phyloP scores from a whole-genome alignment of 2,329 filamentous ascomycete species.

The Fusarium heterosporum region DNA sequence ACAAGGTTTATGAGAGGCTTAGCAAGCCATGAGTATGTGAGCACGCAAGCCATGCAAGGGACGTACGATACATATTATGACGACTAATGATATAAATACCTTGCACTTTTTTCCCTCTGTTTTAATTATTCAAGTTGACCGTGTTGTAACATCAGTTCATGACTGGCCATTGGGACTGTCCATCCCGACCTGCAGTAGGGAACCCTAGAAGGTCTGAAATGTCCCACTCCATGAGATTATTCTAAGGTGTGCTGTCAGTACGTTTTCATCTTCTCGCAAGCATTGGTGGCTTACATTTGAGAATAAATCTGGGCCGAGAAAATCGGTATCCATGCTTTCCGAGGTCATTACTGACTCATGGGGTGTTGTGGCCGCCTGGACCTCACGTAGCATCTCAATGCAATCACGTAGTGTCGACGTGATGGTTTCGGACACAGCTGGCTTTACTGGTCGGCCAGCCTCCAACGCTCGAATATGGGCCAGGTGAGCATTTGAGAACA shows the following conservation, averaged over 20 bases:
- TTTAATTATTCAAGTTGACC: neutral
- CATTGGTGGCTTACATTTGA: conserved; percentile 27
- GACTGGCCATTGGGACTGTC: conserved; percentile 29
- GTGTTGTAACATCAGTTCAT: conserved; percentile 1
- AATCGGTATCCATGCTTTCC: conserved; percentile 33
- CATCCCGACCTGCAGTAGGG: conserved; percentile 15
- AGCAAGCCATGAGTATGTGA: conserved; percentile 71
- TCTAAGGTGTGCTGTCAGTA: conserved; percentile 31
- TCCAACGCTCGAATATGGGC: conserved; percentile 44
- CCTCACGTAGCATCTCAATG: conserved; percentile 32
- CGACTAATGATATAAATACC: conserved; percentile 47
- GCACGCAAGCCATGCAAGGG: conserved; percentile 70
- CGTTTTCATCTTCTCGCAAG: neutral
- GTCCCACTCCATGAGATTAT: conserved; percentile 44
- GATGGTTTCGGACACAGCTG: conserved; percentile 40
- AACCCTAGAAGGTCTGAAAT: conserved; percentile 44
- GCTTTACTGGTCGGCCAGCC: conserved; percentile 34
- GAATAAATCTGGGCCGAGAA: conserved; percentile 36
- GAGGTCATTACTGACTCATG: conserved; percentile 28
- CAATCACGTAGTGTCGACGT: conserved; percentile 38
- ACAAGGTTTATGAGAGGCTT: conserved; percentile 67
- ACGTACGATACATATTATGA: conserved; percentile 68
- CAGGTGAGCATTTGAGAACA: conserved; percentile 42
- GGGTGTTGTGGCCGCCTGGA: conserved; percentile 29
- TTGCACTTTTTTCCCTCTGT: neutral